A percentile compares a stretch with the other conserved stretches of the same genome.
These are phyloP conservation scores for Colletotrichum sansevieriae DNA, from an alignment of 2,329 filamentous ascomycete genomes.

Conservation along the genomic window DNA sequence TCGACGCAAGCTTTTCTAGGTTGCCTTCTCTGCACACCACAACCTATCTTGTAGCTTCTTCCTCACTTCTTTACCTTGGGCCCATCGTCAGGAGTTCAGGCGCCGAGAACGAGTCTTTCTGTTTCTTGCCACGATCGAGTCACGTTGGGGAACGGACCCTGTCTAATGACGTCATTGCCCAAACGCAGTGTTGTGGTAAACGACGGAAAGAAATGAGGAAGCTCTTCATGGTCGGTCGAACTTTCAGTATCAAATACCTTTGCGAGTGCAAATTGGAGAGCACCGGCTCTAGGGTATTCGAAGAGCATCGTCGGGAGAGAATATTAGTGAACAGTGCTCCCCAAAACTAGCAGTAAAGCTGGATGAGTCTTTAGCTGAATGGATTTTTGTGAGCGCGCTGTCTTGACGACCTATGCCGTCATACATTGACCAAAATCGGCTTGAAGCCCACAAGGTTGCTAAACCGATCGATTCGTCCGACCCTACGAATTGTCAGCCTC, in stretches of 20 bases:
- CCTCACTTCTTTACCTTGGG: not conserved
- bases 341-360: too few relatives aligned
- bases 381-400: too few relatives aligned
- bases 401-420: not conserved
- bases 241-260: not conserved
- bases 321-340: too few relatives aligned
- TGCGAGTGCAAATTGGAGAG: not conserved
- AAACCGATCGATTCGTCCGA: constrained; percentile 20
- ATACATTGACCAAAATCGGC: not conserved
- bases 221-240: not conserved
- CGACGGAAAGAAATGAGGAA: not conserved
- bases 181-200: not conserved
- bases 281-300: not conserved
- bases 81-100: constrained; percentile 17
- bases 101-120: constrained; percentile 23
- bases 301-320: too few relatives aligned
- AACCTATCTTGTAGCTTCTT: constrained; percentile 12
- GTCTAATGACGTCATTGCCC: constrained; percentile 23
- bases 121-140: constrained; percentile 22
- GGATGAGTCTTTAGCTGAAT: too few relatives aligned
- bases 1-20: constrained; percentile 19
- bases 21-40: constrained; percentile 24
- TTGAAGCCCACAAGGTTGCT: constrained; percentile 6
- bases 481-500: not conserved
- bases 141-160: constrained; percentile 19